phyloP scores from a whole-genome alignment of 768 basidiomycete species.

The Boletus rufocinnamomeus region DNA sequence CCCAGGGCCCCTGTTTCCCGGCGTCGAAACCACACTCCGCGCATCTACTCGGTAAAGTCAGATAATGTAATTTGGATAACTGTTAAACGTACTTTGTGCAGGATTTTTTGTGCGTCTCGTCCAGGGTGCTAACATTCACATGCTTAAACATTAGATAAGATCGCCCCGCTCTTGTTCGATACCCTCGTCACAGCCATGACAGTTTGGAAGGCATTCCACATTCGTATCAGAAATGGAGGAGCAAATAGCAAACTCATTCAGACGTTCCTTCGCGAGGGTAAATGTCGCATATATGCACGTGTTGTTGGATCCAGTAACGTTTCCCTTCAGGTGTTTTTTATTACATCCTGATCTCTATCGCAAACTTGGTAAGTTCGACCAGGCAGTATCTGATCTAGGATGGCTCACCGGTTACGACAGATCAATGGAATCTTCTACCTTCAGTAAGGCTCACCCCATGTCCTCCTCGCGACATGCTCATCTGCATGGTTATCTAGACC shows the following conservation, averaged over 20 bases:
- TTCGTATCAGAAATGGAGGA: conserved; percentile 72
- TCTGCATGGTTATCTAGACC: conserved; percentile 47
- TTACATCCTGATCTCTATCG: conserved; percentile 83
- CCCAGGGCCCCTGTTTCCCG: conserved; percentile 72
- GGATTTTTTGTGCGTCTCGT: conserved; percentile 57
- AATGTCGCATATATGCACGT: conserved; percentile 12
- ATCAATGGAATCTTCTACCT: conserved; percentile 86
- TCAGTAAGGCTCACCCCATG: conserved; percentile 51
- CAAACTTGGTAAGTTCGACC: conserved; percentile 57
- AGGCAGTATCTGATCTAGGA: background rate
- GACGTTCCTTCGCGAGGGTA: conserved; percentile 82
- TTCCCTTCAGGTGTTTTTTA: conserved; percentile 64
- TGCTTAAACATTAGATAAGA: conserved; percentile 43
- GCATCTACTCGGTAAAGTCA: conserved; percentile 67
- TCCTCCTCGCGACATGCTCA: conserved; percentile 1
- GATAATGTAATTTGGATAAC: background rate
- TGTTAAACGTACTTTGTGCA: conserved; percentile 25
- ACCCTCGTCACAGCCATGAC: conserved; percentile 82
- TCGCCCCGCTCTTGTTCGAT: conserved; percentile 80
- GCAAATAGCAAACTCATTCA: conserved; percentile 80
- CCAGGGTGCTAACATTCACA: background rate
- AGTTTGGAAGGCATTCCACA: conserved; percentile 74
- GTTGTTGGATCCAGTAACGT: background rate
- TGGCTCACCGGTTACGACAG: conserved; percentile 26
- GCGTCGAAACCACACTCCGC: conserved; percentile 83